Evolutionary conservation across 2,329 filamentous ascomycete genomes (phyloP).

Genomic region (Colletotrichum falcatum): DNA sequence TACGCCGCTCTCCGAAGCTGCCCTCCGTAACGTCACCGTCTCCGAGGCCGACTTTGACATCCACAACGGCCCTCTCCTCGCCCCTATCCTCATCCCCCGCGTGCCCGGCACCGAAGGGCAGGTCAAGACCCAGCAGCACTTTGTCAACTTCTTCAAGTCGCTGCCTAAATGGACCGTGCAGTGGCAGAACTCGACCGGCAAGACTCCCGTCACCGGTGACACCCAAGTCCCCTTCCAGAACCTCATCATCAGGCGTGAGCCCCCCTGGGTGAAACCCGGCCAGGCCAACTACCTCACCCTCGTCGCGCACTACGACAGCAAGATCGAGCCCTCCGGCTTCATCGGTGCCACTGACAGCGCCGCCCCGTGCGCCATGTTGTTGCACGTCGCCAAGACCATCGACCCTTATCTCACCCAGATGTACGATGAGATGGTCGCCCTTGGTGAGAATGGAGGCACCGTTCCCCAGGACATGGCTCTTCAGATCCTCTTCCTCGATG

Average conservation of each 20-base stretch:
- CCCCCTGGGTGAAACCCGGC: conserved; percentile 78
- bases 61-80: conserved; percentile 73
- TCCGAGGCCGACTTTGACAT: conserved; percentile 77
- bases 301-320: conserved; percentile 88
- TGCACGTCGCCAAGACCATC: conserved; percentile 79
- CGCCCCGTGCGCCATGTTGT: conserved; percentile 84
- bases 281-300: conserved; percentile 80
- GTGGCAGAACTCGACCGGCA: conserved; percentile 81
- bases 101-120: conserved; percentile 81
- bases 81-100: conserved; percentile 79
- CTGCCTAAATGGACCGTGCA: conserved; percentile 78
- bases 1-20: conserved; percentile 70
- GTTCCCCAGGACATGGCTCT: conserved; percentile 78
- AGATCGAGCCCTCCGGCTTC: conserved; percentile 77
- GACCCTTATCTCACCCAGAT: conserved; percentile 79
- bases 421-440: conserved; percentile 75
- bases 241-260: conserved; percentile 80
- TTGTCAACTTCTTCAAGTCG: conserved; percentile 77
- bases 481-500: conserved; percentile 84
- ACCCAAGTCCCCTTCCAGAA: conserved; percentile 80
- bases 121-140: conserved; percentile 74
- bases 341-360: conserved; percentile 89
- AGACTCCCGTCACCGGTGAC: conserved; percentile 73
- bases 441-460: conserved; percentile 60
- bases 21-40: conserved; percentile 71